Base-by-base conservation (phyloP, 257 asterid species). In the Nicotiana paniculata region DNA sequence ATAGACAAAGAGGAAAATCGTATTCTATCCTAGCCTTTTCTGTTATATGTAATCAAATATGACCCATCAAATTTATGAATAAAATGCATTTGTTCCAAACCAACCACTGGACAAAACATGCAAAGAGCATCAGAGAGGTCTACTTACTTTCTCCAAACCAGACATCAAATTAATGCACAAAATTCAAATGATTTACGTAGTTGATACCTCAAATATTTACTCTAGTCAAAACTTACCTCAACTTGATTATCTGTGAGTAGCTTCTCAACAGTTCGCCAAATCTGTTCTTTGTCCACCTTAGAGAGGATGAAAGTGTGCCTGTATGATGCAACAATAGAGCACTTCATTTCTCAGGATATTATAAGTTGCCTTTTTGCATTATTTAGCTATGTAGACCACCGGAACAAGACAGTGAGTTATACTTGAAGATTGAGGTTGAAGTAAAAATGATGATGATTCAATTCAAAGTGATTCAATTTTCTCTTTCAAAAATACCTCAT, bases 291-390 rank as follows among this genome's bases (percentile, higher is more conserved):
- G 86, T 94, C 97, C 85, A 66, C 85, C 77, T 85, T 77, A 28
- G 93, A 84, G 86, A 96, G 98, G 85, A 91, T 80, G 85, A 96
- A 96, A 57, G 90, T 90, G 88, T 96, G 99, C 97, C 99, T 96
- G 90, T 77, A 82, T 26, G 63, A 35, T 75, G 79, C 62, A 75
- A 75, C 46, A 15, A 75, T 35, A 51, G 16, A 48, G 79, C 4
- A 74, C 30, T 33, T 75, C 43, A 15, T 24, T 15, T 51, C 59
- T 75, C 43, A 51, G 63, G 79, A 74, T 7, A 48, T 30, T 75
- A 75, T 63, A 51, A 24, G 63, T 75, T 26, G 15, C 15, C 16
- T 75, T 75, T 75, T 75, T 75, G 63, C 63, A 51, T 51, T 51
- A 26, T 16, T 46, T 72, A 24, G 61, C 79, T 46, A 72, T 26